Conservation (phyloP, 2,329 filamentous ascomycete genomes). For the Trichoderma koningiopsis region DNA sequence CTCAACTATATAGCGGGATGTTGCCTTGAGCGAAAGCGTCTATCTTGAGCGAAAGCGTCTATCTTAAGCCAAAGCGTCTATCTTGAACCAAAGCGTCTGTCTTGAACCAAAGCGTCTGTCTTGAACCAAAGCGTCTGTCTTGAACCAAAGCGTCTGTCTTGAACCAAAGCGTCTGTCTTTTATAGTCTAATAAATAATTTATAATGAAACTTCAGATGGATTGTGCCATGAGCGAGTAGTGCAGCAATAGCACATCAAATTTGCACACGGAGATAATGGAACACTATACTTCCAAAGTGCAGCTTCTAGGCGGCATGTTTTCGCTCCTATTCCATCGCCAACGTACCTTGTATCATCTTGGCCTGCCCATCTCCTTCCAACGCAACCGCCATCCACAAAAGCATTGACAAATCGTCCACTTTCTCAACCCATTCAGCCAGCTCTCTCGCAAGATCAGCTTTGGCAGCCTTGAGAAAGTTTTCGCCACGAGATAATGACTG, state of each 20-base stretch:
- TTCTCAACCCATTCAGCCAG: constrained; percentile 11
- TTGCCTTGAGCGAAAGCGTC: neutral
- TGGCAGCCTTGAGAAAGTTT: neutral
- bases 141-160: neutral
- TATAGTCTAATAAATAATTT: neutral
- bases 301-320: neutral
- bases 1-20: neutral
- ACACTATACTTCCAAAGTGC: neutral
- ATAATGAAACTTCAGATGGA: neutral
- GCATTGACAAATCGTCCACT: constrained; percentile 16
- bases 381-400: constrained; percentile 16
- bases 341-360: constrained; percentile 4
- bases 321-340: neutral
- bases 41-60: too few relatives aligned
- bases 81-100: neutral
- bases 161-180: neutral
- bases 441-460: neutral
- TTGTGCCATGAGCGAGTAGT: neutral
- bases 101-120: neutral
- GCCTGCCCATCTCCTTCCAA: constrained; percentile 13
- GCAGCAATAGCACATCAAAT: neutral
- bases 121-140: neutral
- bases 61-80: neutral
- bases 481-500: constrained; percentile 9
- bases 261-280: neutral